These are phyloP conservation scores for Bipolaris victoriae DNA, from an alignment of 2,329 filamentous ascomycete species.

Conservation along the genomic window DNA sequence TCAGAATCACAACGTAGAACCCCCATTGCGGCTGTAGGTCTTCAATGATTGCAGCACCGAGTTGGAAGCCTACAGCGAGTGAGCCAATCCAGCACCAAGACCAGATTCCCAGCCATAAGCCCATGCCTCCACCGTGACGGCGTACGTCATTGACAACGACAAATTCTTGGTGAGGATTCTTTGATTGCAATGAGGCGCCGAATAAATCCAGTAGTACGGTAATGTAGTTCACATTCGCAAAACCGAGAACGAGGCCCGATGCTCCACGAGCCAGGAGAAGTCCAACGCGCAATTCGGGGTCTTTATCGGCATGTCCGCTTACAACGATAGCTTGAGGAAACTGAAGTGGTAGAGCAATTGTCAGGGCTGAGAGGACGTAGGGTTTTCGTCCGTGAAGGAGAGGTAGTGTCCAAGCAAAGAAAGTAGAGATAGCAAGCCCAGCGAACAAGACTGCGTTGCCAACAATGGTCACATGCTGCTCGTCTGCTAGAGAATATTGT, in stretches of 20 bases:
- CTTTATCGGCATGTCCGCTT: constrained; percentile 56
- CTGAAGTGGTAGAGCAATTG: constrained; percentile 72
- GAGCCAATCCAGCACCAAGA: constrained; percentile 78
- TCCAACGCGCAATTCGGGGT: constrained; percentile 62
- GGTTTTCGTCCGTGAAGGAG: constrained; percentile 78
- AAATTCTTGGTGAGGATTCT: constrained; percentile 73
- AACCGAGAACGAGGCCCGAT: constrained; percentile 73
- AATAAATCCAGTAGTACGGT: constrained; percentile 76
- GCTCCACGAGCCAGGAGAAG: constrained; percentile 68
- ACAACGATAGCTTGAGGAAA: constrained; percentile 77
- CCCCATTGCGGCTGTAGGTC: constrained; percentile 70
- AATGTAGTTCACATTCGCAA: constrained; percentile 79
- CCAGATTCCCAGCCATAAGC: constrained; percentile 69
- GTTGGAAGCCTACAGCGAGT: constrained; percentile 72
- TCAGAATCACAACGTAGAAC: constrained; percentile 74
- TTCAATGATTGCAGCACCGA: constrained; percentile 74
- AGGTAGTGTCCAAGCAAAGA: constrained; percentile 75
- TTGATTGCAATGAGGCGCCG: constrained; percentile 75
- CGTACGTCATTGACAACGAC: constrained; percentile 71
- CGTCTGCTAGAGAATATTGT: constrained; percentile 76
- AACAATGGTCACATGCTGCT: constrained; percentile 69
- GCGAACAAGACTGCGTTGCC: constrained; percentile 77
- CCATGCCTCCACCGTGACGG: constrained; percentile 77
- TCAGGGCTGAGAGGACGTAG: constrained; percentile 73
- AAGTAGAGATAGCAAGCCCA: constrained; percentile 71